These are phyloP conservation scores for Avena eriantha DNA, from an alignment of 176 grass and related monocot species.

Conservation along the genomic window DNA sequence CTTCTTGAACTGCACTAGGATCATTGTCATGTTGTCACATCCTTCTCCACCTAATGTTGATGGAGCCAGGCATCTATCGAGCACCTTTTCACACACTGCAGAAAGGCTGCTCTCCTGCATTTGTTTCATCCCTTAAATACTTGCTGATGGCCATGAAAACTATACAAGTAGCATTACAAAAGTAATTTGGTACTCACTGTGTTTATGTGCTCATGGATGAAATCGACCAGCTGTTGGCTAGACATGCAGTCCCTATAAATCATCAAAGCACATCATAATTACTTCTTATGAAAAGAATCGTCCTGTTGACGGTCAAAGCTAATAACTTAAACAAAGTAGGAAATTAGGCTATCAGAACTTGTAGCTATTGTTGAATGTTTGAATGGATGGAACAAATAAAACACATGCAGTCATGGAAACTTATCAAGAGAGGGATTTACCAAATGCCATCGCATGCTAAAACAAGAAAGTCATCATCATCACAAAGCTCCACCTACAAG, in stretches of 20 bases:
- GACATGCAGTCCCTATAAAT: constrained; percentile 88
- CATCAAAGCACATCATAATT: constrained; percentile 6
- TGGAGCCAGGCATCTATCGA: constrained; percentile 90
- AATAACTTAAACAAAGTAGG: constrained; percentile 1
- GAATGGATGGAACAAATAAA: background rate
- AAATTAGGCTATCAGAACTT: background rate
- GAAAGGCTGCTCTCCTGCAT: constrained; percentile 81
- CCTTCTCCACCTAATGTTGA: constrained; percentile 82
- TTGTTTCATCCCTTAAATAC: constrained; percentile 32
- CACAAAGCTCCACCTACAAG: constrained; percentile 82
- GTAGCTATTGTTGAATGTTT: background rate
- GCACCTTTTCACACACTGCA: constrained; percentile 75
- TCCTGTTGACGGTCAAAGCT: background rate
- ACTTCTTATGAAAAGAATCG: constrained; percentile 10
- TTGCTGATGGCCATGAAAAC: background rate
- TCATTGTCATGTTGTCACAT: constrained; percentile 97
- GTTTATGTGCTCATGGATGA: constrained; percentile 77
- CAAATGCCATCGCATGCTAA: constrained; percentile 97
- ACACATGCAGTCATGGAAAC: background rate
- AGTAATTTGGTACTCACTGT: constrained; percentile 58
- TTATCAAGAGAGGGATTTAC: constrained; percentile 47
- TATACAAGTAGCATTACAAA: background rate
- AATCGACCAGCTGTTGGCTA: constrained; percentile 88
- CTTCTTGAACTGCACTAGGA: constrained; percentile 89
- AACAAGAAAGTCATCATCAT: constrained; percentile 93